Evolutionary conservation across 768 basidiomycete species (phyloP).

Genomic region (Mycena rosella): DNA sequence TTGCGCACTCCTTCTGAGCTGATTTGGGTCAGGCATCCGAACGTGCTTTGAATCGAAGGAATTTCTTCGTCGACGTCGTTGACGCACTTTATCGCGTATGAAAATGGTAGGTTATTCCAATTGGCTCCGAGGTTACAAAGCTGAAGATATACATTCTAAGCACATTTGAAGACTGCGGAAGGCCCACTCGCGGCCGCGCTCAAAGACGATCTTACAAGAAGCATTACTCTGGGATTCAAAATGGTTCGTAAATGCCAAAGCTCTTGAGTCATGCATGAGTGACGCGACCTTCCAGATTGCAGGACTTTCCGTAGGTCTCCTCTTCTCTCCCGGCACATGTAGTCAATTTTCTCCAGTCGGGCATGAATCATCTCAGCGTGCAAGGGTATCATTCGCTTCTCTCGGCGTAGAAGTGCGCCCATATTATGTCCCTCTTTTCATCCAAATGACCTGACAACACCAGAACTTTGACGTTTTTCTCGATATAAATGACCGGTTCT

Average conservation of each 20-base stretch:
- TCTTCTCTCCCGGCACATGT: background rate
- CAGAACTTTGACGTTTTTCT: conserved; percentile 25
- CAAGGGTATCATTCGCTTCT: background rate
- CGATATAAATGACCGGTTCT: conserved; percentile 11
- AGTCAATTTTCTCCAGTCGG: background rate
- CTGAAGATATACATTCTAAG: background rate
- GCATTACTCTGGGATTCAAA: conserved; percentile 8
- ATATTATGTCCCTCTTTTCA: background rate
- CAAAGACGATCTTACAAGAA: background rate
- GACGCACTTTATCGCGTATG: conserved; percentile 2
- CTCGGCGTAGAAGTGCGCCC: background rate
- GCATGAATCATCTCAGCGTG: conserved; percentile 3
- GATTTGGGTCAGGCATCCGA: background rate
- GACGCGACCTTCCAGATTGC: background rate
- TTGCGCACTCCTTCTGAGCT: too few relatives aligned
- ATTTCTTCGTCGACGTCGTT: background rate
- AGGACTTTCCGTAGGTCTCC: conserved; percentile 4
- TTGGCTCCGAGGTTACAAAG: background rate
- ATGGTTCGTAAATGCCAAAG: conserved; percentile 1
- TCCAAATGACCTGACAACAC: too few relatives aligned
- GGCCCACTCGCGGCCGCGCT: conserved; percentile 10
- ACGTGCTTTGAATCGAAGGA: background rate
- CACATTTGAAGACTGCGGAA: conserved; percentile 4
- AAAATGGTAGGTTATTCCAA: background rate
- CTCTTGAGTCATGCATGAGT: too few relatives aligned